phyloP scores from a whole-genome alignment of 2,329 filamentous ascomycete species.

The Xylaria sp. region DNA sequence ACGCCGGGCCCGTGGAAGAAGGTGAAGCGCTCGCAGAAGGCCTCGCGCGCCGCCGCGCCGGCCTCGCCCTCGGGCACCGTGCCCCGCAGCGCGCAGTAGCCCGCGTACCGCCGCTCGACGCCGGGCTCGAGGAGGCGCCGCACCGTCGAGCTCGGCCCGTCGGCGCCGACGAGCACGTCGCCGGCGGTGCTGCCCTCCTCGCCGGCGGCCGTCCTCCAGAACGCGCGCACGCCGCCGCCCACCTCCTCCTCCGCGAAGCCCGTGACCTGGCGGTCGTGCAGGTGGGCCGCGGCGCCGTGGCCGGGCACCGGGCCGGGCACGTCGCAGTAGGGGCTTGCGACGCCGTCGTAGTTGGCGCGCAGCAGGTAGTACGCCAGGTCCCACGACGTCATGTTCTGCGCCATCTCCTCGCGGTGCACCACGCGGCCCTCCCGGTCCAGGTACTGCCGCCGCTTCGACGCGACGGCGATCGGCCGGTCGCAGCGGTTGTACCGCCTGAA shows the following conservation, averaged over 20 bases:
- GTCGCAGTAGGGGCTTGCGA: conserved; percentile 37
- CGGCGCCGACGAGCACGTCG: conserved; percentile 47
- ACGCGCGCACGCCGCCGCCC: conserved; percentile 34
- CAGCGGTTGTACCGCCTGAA: conserved; percentile 45
- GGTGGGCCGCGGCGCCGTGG: conserved; percentile 37
- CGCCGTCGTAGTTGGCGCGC: conserved; percentile 48
- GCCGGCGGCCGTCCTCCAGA: conserved; percentile 38
- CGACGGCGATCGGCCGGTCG: conserved; percentile 37
- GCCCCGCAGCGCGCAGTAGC: conserved; percentile 48
- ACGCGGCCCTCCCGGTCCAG: conserved; percentile 38
- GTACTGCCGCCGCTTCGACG: conserved; percentile 38
- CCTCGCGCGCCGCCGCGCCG: conserved; percentile 37
- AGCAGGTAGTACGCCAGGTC: conserved; percentile 49
- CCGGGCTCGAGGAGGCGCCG: conserved; percentile 37
- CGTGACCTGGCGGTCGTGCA: conserved; percentile 40
- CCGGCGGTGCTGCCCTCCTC: conserved; percentile 35
- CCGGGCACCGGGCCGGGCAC: conserved; percentile 29
- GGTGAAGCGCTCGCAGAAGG: conserved; percentile 43
- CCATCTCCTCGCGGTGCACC: conserved; percentile 38
- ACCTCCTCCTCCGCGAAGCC: conserved; percentile 31
- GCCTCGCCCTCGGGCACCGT: conserved; percentile 44
- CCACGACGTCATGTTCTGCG: conserved; percentile 52
- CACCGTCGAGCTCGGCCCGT: conserved; percentile 46
- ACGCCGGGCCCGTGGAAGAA: conserved; percentile 44
- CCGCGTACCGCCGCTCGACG: conserved; percentile 39